Base-by-base conservation (phyloP, 192 early-diverging fungal species). In the Backusella westeae region DNA sequence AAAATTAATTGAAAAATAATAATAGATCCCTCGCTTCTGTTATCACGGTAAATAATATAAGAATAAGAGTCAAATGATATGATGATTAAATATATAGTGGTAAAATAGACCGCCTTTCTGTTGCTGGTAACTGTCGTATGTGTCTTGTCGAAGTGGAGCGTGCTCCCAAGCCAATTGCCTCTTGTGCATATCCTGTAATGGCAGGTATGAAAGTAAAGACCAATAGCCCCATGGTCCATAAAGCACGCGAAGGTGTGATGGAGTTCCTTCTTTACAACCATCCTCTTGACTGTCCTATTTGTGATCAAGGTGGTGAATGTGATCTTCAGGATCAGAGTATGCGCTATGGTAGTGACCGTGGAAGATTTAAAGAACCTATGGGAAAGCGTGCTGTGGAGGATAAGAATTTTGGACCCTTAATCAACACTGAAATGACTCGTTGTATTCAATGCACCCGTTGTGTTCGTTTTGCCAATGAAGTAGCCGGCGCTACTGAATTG, bases 111-210 rank as follows among this genome's bases (percentile, higher is more conserved):
- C 94, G 98, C 38, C 88, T 99, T 41, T 93, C 94, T 8, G 89
- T 99, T 67, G 98, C 98, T 7, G 98, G 98, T 79, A 99, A 99
- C 90, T 99, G 98, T 81, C 94, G 98, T 81, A 98, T 99, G 97
- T 99, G 98, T 79, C 89, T 99, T 74, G 97, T 99, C 41, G 98
- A 99, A 87, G 85, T 99, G 63, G 97, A 97, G 84, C 95, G 93
- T 80, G 89, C 94, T 68, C 97, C 97, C 63, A 99, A 99, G 84
- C 93, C 96, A 41, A 87, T 95, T 23, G 97, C 98, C 17, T 97
- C 97, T 67, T 99, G 98, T 80, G 96, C 98, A 29, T 96, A 95
- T 90, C 97, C 97, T 32, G 96, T 97, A 63, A 94, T 92, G 85
- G 95, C 96, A 3, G 97, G 97, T 67, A 98, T 99, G 98, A 93